These are phyloP conservation scores for Umbelopsis isabellina DNA, from an alignment of 192 early-diverging fungal genomes.

Conservation along the genomic window DNA sequence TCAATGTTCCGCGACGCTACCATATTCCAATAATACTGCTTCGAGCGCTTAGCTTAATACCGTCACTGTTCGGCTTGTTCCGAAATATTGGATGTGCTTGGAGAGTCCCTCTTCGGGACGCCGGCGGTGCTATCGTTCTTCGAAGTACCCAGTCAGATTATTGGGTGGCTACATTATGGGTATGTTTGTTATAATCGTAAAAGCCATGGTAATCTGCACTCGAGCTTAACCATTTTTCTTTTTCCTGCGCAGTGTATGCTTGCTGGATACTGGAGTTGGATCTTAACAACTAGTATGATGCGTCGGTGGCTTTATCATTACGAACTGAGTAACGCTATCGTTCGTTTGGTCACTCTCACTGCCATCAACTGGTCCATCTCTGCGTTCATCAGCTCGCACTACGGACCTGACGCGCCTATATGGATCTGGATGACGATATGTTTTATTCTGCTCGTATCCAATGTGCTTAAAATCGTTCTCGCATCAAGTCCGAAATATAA, in stretches of 20 bases:
- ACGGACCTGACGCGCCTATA: constrained; percentile 59
- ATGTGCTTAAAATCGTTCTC: constrained; percentile 40
- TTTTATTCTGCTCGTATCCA: constrained; percentile 45
- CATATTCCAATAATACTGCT: constrained; percentile 40
- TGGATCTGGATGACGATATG: constrained; percentile 61
- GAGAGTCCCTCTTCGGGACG: constrained; percentile 27
- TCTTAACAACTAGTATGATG: constrained; percentile 57
- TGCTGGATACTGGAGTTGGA: constrained; percentile 60
- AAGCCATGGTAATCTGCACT: neutral
- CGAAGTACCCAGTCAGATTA: constrained; percentile 46
- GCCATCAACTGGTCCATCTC: constrained; percentile 57
- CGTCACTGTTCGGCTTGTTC: constrained; percentile 36
- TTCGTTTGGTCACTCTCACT: constrained; percentile 54
- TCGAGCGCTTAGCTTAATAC: constrained; percentile 41
- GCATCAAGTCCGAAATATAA: constrained; percentile 42
- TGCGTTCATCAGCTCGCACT: constrained; percentile 50
- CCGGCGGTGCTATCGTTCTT: constrained; percentile 32
- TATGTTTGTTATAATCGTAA: neutral
- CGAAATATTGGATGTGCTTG: constrained; percentile 32
- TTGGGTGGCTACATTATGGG: constrained; percentile 47
- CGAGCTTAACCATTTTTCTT: neutral
- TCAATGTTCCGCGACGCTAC: constrained; percentile 40
- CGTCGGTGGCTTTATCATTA: constrained; percentile 62
- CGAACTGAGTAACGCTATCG: constrained; percentile 52
- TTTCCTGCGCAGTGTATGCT: constrained; percentile 48